Percentiles rank a stretch among this genome's conserved stretches.
Evolutionary conservation across 2,329 filamentous ascomycete species (phyloP).

Genomic region (Microsporum audouinii): DNA sequence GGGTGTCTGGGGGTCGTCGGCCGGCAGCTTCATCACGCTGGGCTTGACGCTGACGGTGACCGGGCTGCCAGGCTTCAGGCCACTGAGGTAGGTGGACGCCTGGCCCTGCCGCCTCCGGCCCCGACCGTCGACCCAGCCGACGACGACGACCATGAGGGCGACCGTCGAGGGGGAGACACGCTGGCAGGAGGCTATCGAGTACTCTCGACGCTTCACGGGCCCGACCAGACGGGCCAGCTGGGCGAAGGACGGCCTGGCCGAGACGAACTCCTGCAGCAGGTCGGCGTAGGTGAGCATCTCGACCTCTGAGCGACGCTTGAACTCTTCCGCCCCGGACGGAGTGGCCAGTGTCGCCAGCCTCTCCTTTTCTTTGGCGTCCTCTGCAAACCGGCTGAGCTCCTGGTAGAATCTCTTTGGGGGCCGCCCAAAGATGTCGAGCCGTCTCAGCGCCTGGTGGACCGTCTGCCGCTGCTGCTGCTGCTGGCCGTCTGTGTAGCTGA

Average conservation of each 20-base stretch:
- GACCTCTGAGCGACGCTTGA: constrained; percentile 83
- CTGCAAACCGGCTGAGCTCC: constrained; percentile 71
- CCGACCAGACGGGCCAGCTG: constrained; percentile 78
- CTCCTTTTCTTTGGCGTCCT: constrained; percentile 69
- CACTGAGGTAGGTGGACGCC: constrained; percentile 78
- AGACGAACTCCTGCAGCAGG: constrained; percentile 76
- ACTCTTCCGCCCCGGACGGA: constrained; percentile 71
- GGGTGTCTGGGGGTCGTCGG: constrained; percentile 66
- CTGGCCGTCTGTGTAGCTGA: constrained; percentile 58
- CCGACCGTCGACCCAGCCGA: constrained; percentile 82
- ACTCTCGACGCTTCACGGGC: constrained; percentile 92
- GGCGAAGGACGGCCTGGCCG: constrained; percentile 76
- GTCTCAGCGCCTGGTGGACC: constrained; percentile 77
- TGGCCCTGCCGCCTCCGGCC: constrained; percentile 87
- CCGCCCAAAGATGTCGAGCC: constrained; percentile 95
- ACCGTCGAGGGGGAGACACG: constrained; percentile 85
- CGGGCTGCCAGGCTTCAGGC: constrained; percentile 60
- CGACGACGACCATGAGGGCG: constrained; percentile 90
- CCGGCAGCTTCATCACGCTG: constrained; percentile 96
- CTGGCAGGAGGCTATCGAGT: constrained; percentile 97
- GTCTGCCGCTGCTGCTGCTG: constrained; percentile 52
- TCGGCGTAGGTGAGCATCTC: constrained; percentile 89
- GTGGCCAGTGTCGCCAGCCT: constrained; percentile 65
- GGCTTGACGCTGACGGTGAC: constrained; percentile 96
- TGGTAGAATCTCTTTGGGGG: constrained; percentile 98